phyloP scores from a whole-genome alignment of 1,139 yeast species.

The Debaryomyces coudertii region DNA sequence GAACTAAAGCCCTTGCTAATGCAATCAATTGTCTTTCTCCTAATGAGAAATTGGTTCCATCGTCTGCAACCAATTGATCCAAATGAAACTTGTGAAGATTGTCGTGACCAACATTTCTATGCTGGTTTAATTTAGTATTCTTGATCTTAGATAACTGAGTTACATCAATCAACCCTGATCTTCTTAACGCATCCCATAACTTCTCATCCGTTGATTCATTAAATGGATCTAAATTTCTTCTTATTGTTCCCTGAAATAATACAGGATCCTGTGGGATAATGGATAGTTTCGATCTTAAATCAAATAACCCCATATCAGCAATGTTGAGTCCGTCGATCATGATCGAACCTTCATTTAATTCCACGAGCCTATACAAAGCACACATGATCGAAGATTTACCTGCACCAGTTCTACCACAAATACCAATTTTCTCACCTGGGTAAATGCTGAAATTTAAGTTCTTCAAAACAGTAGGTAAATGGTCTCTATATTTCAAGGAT shows the following conservation, averaged over 20 bases:
- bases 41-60: constrained; percentile 56
- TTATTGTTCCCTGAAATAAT: constrained; percentile 42
- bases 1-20: constrained; percentile 55
- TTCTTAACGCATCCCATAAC: constrained; percentile 48
- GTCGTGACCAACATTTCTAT: constrained; percentile 23
- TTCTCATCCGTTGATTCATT: constrained; percentile 38
- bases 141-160: constrained; percentile 28
- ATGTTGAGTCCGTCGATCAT: constrained; percentile 87
- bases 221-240: constrained; percentile 49
- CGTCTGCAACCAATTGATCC: constrained; percentile 54
- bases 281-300: constrained; percentile 38
- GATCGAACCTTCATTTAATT: constrained; percentile 80
- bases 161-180: constrained; percentile 45
- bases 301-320: constrained; percentile 41
- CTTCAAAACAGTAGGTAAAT: constrained; percentile 85
- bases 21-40: constrained; percentile 60
- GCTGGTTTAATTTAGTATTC: constrained; percentile 17
- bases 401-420: constrained; percentile 98
- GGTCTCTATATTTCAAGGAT: constrained; percentile 82
- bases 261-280: constrained; percentile 53
- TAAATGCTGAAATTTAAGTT: constrained; percentile 76
- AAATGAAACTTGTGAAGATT: constrained; percentile 51
- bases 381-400: constrained; percentile 96
- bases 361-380: constrained; percentile 87
- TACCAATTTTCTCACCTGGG: constrained; percentile 83